phyloP scores from a whole-genome alignment of 2,329 filamentous ascomycete species.

The Anisogramma anomala region DNA sequence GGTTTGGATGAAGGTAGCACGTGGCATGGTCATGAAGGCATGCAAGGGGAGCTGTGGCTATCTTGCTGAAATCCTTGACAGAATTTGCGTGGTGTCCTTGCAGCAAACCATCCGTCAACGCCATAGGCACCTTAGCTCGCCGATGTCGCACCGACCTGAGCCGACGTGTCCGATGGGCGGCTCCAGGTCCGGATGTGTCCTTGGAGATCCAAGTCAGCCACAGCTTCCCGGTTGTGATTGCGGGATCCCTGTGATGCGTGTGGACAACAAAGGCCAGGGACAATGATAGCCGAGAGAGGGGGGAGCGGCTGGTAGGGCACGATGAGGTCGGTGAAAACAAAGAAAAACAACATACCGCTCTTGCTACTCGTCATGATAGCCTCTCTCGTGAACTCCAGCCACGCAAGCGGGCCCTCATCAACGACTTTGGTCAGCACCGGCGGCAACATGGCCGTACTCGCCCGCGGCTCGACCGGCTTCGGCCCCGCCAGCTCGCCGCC shows the following conservation, averaged over 20 bases:
- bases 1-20: no score
- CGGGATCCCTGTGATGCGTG: no score
- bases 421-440: slow-evolving; percentile 83
- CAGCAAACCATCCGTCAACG: no score
- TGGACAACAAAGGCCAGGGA: neutral
- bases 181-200: slow-evolving; percentile 33
- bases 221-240: neutral
- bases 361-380: slow-evolving; percentile 88
- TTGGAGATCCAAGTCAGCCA: slow-evolving; percentile 5
- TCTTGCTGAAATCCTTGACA: no score
- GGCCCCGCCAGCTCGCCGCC: slow-evolving; percentile 48
- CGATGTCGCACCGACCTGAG: slow-evolving; percentile 17
- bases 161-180: slow-evolving; percentile 28
- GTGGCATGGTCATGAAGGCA: no score
- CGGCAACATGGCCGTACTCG: slow-evolving; percentile 73
- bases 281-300: neutral
- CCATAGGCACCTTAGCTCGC: no score
- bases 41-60: no score
- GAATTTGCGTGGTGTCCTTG: no score
- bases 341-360: slow-evolving; percentile 51
- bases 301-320: no score
- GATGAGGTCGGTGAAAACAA: neutral
- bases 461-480: slow-evolving; percentile 76
- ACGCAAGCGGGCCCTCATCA: slow-evolving; percentile 76
- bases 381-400: slow-evolving; percentile 88